Evolutionary conservation across 495 filamentous ascomycete genomes (phyloP).

Genomic region (Aspergillus sparsus): DNA sequence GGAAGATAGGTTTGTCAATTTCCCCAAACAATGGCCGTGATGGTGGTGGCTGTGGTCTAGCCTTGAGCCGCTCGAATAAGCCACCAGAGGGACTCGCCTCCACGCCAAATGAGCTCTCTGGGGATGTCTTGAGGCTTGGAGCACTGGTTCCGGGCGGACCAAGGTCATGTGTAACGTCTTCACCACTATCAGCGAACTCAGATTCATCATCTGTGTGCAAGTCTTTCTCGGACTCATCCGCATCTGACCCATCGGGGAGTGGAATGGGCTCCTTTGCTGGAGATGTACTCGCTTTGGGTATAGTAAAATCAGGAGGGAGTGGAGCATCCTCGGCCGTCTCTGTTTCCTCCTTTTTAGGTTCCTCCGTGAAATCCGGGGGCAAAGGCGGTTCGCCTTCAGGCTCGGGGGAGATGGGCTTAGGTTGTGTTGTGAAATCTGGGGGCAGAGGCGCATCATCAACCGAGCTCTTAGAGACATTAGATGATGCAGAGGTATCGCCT

Average conservation of each 20-base stretch:
- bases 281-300: slow-evolving; percentile 13
- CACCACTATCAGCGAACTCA: slow-evolving; percentile 42
- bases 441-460: slow-evolving; percentile 60
- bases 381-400: slow-evolving; percentile 37
- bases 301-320: slow-evolving; percentile 39
- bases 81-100: slow-evolving; percentile 38
- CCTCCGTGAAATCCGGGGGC: slow-evolving; percentile 25
- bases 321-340: slow-evolving; percentile 28
- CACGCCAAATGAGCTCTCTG: slow-evolving; percentile 66
- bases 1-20: slow-evolving; percentile 58
- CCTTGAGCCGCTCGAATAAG: slow-evolving; percentile 42
- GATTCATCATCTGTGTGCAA: slow-evolving; percentile 44
- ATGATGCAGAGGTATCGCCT: slow-evolving; percentile 70
- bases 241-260: slow-evolving; percentile 20
- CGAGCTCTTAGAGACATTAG: slow-evolving; percentile 54
- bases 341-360: slow-evolving; percentile 11
- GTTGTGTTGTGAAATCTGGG: slow-evolving; percentile 54
- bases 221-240: slow-evolving; percentile 37
- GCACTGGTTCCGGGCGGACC: slow-evolving; percentile 43
- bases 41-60: slow-evolving; percentile 25
- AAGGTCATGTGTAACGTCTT: slow-evolving; percentile 63
- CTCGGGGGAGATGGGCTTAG: slow-evolving; percentile 23
- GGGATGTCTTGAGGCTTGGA: slow-evolving; percentile 58
- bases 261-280: slow-evolving; percentile 27
- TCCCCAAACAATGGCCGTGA: slow-evolving; percentile 65